Conservation (phyloP, 352 stramenopile genomes). For the Phytopythium boreale region DNA sequence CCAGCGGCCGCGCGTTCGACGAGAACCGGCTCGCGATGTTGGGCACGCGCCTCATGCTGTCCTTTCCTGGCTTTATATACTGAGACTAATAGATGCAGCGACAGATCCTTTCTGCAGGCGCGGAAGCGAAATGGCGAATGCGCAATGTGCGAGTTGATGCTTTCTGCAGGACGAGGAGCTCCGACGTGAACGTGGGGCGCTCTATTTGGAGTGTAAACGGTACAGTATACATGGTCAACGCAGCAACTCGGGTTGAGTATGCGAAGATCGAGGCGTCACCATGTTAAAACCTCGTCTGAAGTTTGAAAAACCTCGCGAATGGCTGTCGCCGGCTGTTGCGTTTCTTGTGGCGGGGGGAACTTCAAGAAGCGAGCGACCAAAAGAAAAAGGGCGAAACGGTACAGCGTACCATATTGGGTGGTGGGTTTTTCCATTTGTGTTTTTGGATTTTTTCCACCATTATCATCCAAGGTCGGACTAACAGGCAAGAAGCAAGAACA, state of each 20-base stretch:
- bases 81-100: too few species aligned
- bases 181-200: constrained; percentile 1
- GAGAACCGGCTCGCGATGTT: constrained; percentile 10
- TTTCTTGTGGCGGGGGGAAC: constrained; percentile 8
- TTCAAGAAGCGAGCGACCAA: not conserved
- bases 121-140: not conserved
- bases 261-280: not conserved
- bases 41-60: not conserved
- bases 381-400: not conserved
- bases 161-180: not conserved
- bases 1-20: constrained; percentile 1
- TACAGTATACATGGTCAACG: not conserved
- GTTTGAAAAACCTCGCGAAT: not conserved
- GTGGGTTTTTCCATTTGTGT: too few species aligned
- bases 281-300: constrained; percentile 3
- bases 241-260: not conserved
- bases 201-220: not conserved
- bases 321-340: not conserved
- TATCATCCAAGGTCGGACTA: too few species aligned
- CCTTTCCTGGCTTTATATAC: not conserved
- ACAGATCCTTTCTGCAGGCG: not conserved
- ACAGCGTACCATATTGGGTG: not conserved
- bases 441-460: too few species aligned
- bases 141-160: not conserved
- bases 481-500: too few species aligned